Evolutionary conservation across 78 protist species (phyloP), one percentile per base, ranked within the genome.

Genomic region (Emiliania huxleyi): DNA sequence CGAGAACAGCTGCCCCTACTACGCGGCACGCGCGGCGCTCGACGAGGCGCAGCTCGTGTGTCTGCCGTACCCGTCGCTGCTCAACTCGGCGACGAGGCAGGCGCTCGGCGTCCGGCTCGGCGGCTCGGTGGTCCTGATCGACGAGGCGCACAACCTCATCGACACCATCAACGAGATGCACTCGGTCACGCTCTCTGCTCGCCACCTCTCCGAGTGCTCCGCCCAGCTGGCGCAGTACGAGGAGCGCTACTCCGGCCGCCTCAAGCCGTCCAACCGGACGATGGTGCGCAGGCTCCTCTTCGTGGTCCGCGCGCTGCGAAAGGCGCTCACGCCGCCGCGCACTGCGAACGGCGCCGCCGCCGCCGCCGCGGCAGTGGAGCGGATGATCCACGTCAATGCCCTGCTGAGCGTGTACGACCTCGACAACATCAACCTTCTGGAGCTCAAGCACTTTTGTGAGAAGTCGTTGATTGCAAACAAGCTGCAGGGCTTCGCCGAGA

Each of bases 131-230:
- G 95, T 97, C 21, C 37, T 97, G 37, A 0, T 97, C 18, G 98
- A 97, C 90, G 98, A 96, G 77, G 96, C 96, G 26, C 98, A 96
- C 94, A 96, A 96, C 92, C 23, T 96, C 26, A 2, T 93, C 45
- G 98, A 96, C 23, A 73, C 98, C 26, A 48, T 96, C 81, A 96
- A 55, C 81, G 40, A 15, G 21, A 35, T 87, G 52, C 91, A 96
- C 75, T 44, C 91, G n/a, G 96, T 92, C 43, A 19, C 2, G 35
- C 35, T 92, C 55, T 23, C 49, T 2, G 49, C 48, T 29, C 1
- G 37, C 6, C 44, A n/a, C 46, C 69, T 87, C 33, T 37, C 75
- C n/a, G 75, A 22, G 5, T 0, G 6, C 22, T 18, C 8, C 6
- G 43, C 90, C 18, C 93, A 91, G 89, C 93, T 96, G 29, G 11